Percentiles rank a stretch among this genome's conserved stretches.
Evolutionary conservation across 257 asterid species (phyloP).

Genomic region (Solanum pinnatisectum): DNA sequence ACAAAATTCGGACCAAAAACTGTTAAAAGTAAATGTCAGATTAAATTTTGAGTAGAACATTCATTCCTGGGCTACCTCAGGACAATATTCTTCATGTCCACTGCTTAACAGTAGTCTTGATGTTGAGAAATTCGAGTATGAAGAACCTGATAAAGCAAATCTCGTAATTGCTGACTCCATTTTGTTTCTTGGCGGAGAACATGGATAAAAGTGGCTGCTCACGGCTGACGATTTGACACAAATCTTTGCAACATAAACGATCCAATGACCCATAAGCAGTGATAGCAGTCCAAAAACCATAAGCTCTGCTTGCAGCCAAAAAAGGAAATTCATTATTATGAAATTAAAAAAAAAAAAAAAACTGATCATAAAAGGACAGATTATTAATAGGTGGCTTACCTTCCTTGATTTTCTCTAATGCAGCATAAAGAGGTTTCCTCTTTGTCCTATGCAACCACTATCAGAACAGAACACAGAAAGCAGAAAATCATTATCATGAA

Average conservation of each 20-base stretch:
- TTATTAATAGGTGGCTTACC: conserved; percentile 27
- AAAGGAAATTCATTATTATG: background rate
- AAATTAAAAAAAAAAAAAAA: too few relatives aligned
- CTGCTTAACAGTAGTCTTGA: conserved; percentile 30
- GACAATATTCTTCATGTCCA: conserved; percentile 31
- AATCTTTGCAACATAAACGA: conserved; percentile 58
- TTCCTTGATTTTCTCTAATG: conserved; percentile 80
- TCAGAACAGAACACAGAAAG: conserved; percentile 3
- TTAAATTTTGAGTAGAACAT: background rate
- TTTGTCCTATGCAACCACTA: conserved; percentile 84
- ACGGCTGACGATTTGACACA: conserved; percentile 72
- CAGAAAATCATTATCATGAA: background rate
- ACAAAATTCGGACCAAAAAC: background rate
- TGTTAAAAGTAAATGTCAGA: background rate
- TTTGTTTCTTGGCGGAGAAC: conserved; percentile 27
- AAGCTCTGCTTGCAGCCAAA: conserved; percentile 46
- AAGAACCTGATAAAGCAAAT: conserved; percentile 12
- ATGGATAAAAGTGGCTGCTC: conserved; percentile 81
- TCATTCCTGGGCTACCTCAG: conserved; percentile 36
- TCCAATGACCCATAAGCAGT: conserved; percentile 94
- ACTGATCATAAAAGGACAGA: background rate
- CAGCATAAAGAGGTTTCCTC: conserved; percentile 74
- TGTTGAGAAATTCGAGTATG: conserved; percentile 30
- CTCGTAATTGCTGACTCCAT: conserved; percentile 7
- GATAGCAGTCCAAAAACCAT: conserved; percentile 91